These are phyloP conservation scores for Globisporangium recalcitrans DNA, from an alignment of 352 stramenopile species.

Conservation along the genomic window DNA sequence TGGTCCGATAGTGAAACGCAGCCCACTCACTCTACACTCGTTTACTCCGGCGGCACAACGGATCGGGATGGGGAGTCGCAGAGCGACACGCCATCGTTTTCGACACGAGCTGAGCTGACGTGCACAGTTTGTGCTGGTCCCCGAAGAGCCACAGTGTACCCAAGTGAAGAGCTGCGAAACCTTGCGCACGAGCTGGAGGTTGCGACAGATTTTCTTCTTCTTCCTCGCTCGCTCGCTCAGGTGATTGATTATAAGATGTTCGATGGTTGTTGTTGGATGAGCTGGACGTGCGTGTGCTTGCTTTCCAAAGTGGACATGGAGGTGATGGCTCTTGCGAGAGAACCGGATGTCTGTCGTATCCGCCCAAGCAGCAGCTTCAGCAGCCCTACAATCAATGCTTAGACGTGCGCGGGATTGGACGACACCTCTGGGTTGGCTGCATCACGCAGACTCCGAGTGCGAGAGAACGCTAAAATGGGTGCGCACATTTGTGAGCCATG, in stretches of 20 bases:
- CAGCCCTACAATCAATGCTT: neutral
- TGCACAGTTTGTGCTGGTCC: neutral
- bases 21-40: no score
- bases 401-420: slow-evolving; percentile 1
- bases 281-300: neutral
- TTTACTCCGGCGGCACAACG: neutral
- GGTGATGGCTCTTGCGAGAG: neutral
- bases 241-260: neutral
- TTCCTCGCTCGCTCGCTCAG: no score
- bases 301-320: neutral
- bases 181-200: neutral
- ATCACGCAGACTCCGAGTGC: neutral
- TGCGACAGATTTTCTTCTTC: neutral
- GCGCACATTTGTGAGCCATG: neutral
- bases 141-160: neutral
- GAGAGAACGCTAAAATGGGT: neutral
- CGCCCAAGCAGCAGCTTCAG: neutral
- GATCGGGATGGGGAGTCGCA: neutral
- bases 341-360: neutral
- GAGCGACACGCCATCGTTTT: neutral
- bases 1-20: no score
- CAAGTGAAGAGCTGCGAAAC: neutral
- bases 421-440: neutral
- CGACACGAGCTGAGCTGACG: neutral
- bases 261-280: neutral